These are phyloP conservation scores for Lenzites betulinus DNA, from an alignment of 768 basidiomycete species.

Conservation along the genomic window DNA sequence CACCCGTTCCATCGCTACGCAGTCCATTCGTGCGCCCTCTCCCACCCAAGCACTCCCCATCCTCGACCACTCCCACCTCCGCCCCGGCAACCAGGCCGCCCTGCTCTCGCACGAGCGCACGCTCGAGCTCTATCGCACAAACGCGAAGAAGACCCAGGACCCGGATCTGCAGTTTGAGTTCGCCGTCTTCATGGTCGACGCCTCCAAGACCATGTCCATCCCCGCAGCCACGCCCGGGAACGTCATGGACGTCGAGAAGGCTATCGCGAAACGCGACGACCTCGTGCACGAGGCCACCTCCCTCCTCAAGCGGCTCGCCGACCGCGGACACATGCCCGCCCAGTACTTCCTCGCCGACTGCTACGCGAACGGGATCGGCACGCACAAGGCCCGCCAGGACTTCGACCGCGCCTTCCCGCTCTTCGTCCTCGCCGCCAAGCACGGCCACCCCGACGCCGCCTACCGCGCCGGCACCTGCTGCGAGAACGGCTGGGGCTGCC, in stretches of 20 bases:
- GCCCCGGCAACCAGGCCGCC: slow-evolving; percentile 89
- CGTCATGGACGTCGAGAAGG: slow-evolving; percentile 78
- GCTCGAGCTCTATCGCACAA: slow-evolving; percentile 93
- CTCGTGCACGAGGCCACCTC: slow-evolving; percentile 85
- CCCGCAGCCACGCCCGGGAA: slow-evolving; percentile 71
- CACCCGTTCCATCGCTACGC: slow-evolving; percentile 27
- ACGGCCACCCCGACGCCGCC: slow-evolving; percentile 92
- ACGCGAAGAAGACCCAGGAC: slow-evolving; percentile 98
- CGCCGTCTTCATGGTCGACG: slow-evolving; percentile 98
- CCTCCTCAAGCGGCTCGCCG: slow-evolving; percentile 88
- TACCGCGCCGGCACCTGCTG: slow-evolving; percentile 97
- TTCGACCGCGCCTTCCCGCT: slow-evolving; percentile 97
- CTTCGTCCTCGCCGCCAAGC: slow-evolving; percentile 95
- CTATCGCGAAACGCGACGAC: slow-evolving; percentile 81
- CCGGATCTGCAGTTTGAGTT: slow-evolving; percentile 98
- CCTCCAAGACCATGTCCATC: slow-evolving; percentile 86
- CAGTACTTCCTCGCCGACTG: slow-evolving; percentile 99
- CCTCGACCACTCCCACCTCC: slow-evolving; percentile 89
- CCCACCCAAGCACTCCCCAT: slow-evolving; percentile 63
- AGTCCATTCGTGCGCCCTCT: slow-evolving; percentile 59
- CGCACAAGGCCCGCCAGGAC: slow-evolving; percentile 86
- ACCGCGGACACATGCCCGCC: slow-evolving; percentile 90
- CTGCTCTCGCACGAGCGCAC: slow-evolving; percentile 95
- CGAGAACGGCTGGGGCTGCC: slow-evolving; percentile 98
- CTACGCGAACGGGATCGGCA: slow-evolving; percentile 97